Evolutionary conservation across 225 moss, liverwort and hornwort species (phyloP).

Genomic region (Takakia lepidozioides): DNA sequence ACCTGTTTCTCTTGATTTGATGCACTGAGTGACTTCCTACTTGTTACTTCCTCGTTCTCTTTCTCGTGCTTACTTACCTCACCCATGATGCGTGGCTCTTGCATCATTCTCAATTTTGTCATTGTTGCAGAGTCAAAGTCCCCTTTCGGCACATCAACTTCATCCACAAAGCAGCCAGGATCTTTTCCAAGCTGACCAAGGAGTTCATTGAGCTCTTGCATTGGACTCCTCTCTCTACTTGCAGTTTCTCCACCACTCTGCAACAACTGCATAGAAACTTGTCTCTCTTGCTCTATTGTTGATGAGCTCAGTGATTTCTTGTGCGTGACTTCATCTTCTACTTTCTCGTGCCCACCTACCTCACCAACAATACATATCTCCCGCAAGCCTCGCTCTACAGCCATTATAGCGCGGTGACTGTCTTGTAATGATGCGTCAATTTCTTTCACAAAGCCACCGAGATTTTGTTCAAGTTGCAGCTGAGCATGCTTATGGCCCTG

Average conservation of each 20-base stretch:
- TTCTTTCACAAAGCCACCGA: too few species aligned
- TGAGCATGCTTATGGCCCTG: too few species aligned
- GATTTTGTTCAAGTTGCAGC: too few species aligned
- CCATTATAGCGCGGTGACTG: too few species aligned
- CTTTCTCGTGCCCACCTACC: slow-evolving; percentile 6
- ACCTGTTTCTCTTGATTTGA: slow-evolving; percentile 3
- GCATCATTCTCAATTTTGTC: not conserved
- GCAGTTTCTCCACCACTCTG: not conserved
- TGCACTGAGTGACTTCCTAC: slow-evolving; percentile 5
- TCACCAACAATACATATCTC: slow-evolving; percentile 8
- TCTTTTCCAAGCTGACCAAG: slow-evolving; percentile 19
- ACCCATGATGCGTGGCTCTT: not conserved
- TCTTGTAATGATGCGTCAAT: too few species aligned
- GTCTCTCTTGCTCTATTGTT: not conserved
- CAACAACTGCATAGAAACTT: not conserved
- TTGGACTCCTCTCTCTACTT: not conserved
- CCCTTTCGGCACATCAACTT: slow-evolving; percentile 1
- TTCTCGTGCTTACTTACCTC: not conserved
- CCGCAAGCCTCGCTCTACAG: too few species aligned
- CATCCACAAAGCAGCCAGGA: slow-evolving; percentile 13
- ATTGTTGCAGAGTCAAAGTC: too few species aligned
- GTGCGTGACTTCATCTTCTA: slow-evolving; percentile 10
- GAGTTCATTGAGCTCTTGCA: not conserved
- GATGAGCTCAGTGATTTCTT: slow-evolving; percentile 1
- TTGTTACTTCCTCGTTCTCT: slow-evolving; percentile 8